Base-by-base conservation (phyloP, 2,329 filamentous ascomycete genomes). In the Curvularia verruculosa region DNA sequence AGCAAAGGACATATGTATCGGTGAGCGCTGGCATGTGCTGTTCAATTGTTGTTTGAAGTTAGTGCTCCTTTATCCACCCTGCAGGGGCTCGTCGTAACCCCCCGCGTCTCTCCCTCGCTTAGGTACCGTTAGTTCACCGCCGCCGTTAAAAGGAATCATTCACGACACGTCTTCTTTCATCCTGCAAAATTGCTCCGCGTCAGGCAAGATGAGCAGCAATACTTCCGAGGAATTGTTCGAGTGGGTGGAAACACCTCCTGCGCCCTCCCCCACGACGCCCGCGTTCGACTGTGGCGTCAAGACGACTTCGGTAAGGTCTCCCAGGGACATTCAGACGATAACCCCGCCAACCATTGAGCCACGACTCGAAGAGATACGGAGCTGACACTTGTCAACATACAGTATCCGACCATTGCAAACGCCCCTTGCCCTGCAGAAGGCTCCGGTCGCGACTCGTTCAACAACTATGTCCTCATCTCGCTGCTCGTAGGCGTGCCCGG, bases 331-430 rank as follows among this genome's bases (percentile, higher is more conserved):
- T 58, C 49, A 31, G 41, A 59, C 55, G 53, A 66, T 40, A 13
- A 44, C 64, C 50, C 60, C 56, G 54, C 66, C 61, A 67, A 68
- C 73, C 70, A 75, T 75, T 75, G 73, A 67, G 63, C 56, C 36
- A 49, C 56, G 49, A 56, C 31, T 39, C 24, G 41, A 54, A 54
- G 52, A 58, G 56, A 63, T 62, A 61, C 56, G 26, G 60, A 55
- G 59, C 65, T 75, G 63, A 75, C 59, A 59, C 49, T 56, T 48
- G 36, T 63, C 61, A 15, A 54, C 49, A 31, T 58, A 64, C 73
- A 96, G 93, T 94, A 87, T 72, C 89, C 91, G 29, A 81, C 92
- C 60, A 98, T 98, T 81, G 91, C 96, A 76, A 98, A 98, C 86
- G 91, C 88, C 47, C 92, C 95, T 64, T 87, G 98, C 41, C 95